Percentiles rank a stretch among this genome's conserved stretches.
Evolutionary conservation across 805 yeast species (phyloP).

Genomic region (Candida pseudofarinosa): DNA sequence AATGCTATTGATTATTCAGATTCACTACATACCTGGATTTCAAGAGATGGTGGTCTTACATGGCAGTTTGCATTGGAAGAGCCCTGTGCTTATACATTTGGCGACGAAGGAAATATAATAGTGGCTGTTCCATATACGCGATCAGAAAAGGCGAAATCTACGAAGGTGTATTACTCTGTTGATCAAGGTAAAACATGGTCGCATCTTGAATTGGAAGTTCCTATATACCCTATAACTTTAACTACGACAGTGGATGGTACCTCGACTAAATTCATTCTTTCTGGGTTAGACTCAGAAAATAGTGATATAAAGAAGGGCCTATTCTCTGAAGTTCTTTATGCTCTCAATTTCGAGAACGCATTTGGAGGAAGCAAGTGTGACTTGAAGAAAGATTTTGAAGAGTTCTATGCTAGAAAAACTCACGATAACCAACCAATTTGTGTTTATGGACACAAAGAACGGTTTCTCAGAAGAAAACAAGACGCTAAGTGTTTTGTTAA

Average conservation of each 20-base stretch:
- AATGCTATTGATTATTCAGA: constrained; percentile 12
- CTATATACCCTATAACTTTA: constrained; percentile 39
- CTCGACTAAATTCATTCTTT: constrained; percentile 51
- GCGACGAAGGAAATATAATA: constrained; percentile 75
- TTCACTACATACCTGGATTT: constrained; percentile 48
- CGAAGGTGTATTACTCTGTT: constrained; percentile 48
- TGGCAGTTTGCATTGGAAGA: constrained; percentile 58
- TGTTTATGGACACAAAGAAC: constrained; percentile 65
- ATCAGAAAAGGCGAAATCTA: constrained; percentile 25
- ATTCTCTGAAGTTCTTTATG: constrained; percentile 19
- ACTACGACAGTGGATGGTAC: constrained; percentile 70
- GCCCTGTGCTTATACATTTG: constrained; percentile 56
- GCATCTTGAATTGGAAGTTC: constrained; percentile 41
- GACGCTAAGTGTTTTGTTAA: constrained; percentile 61
- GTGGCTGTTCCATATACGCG: constrained; percentile 48
- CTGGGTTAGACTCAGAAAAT: constrained; percentile 32
- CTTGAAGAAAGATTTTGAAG: constrained; percentile 55
- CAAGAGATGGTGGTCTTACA: constrained; percentile 73
- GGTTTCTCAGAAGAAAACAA: constrained; percentile 58
- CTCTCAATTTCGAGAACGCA: constrained; percentile 56
- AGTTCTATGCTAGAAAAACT: constrained; percentile 50
- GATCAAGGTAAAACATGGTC: constrained; percentile 75
- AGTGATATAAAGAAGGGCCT: constrained; percentile 7
- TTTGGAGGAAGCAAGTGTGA: constrained; percentile 46
- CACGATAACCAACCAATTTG: constrained; percentile 42